Percentiles rank a stretch among this genome's conserved stretches.
phyloP scores from a whole-genome alignment of 164 flowering plant species.

The Akebia trifoliata region DNA sequence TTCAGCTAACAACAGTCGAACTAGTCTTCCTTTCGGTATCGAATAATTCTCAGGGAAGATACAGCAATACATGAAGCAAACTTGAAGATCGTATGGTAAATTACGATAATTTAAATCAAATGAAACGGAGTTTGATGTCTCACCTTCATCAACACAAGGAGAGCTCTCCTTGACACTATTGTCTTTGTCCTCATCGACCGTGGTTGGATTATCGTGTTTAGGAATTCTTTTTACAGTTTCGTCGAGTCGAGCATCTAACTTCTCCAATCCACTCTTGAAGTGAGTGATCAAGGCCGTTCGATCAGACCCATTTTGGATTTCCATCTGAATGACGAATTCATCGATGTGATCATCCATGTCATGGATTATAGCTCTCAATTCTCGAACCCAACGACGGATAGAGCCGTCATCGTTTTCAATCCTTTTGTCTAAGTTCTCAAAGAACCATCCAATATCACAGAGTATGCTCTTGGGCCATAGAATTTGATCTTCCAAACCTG shows the following conservation, averaged over 20 bases:
- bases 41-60: constrained; percentile 25
- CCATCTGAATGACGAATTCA: constrained; percentile 19
- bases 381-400: constrained; percentile 12
- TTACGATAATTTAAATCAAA: neutral
- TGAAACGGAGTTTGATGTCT: constrained; percentile 6
- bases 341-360: constrained; percentile 21
- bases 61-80: constrained; percentile 25
- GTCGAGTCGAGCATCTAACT: constrained; percentile 3
- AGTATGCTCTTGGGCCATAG: constrained; percentile 5
- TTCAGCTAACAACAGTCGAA: constrained; percentile 23
- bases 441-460: constrained; percentile 1
- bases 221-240: constrained; percentile 10
- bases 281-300: neutral
- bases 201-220: too few species aligned
- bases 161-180: too few species aligned
- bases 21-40: constrained; percentile 23
- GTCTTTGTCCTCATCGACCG: neutral
- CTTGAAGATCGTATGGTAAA: constrained; percentile 22
- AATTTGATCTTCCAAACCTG: constrained; percentile 18
- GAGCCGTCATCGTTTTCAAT: neutral
- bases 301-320: constrained; percentile 10
- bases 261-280: constrained; percentile 13
- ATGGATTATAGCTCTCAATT: constrained; percentile 10
- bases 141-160: constrained; percentile 16
- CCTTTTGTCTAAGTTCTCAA: neutral